phyloP scores from a whole-genome alignment of 345 rosid species.

The Eutrema yunnanense region DNA sequence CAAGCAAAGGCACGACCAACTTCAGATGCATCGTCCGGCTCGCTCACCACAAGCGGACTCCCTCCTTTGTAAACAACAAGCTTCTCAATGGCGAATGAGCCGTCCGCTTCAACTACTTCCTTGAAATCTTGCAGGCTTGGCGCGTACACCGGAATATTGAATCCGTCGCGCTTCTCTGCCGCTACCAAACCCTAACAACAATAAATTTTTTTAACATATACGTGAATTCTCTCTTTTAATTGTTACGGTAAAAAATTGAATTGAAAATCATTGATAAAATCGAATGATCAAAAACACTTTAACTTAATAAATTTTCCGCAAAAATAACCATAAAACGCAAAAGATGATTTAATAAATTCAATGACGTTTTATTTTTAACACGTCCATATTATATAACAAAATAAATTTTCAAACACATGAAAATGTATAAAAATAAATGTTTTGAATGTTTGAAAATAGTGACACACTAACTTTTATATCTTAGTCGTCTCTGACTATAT shows the following conservation, averaged over 20 bases:
- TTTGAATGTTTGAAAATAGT: neutral
- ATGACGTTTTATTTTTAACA: no score
- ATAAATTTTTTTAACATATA: neutral
- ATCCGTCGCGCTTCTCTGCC: slow-evolving; percentile 66
- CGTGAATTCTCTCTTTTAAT: neutral
- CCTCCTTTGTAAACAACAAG: slow-evolving; percentile 91
- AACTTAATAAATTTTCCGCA: no score
- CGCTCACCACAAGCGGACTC: slow-evolving; percentile 77
- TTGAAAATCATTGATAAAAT: neutral
- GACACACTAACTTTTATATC: neutral
- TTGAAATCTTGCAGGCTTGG: slow-evolving; percentile 80
- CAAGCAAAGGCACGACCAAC: slow-evolving; percentile 74
- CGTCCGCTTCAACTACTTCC: slow-evolving; percentile 76
- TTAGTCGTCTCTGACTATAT: neutral
- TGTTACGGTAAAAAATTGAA: neutral
- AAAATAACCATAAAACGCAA: no score
- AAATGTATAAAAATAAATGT: neutral
- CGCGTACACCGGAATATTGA: slow-evolving; percentile 94
- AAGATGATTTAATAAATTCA: no score
- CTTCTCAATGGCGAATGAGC: slow-evolving; percentile 62
- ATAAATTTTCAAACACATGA: neutral
- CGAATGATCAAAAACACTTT: neutral
- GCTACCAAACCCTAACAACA: slow-evolving; percentile 50
- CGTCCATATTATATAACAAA: neutral
- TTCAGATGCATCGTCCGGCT: slow-evolving; percentile 59